Evolutionary conservation across 2,329 filamentous ascomycete genomes (phyloP).

Genomic region (Pleurostoma richardsiae): DNA sequence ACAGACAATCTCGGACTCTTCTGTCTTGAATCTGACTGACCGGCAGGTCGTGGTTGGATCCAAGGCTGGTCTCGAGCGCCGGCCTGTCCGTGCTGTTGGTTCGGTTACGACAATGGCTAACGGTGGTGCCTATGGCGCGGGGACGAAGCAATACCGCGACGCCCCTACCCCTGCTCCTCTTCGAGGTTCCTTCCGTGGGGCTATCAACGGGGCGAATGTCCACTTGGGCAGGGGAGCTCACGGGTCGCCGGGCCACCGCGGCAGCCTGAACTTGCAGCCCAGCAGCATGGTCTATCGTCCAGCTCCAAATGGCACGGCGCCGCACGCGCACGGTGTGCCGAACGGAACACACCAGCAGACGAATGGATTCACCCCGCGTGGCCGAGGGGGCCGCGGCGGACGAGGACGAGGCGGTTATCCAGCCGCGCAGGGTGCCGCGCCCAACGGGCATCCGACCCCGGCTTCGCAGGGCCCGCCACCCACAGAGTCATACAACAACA

Average conservation of each 20-base stretch:
- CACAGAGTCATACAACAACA: slow-evolving; percentile 42
- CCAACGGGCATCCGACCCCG: slow-evolving; percentile 5
- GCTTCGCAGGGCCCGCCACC: slow-evolving; percentile 4
- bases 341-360: slow-evolving; percentile 14
- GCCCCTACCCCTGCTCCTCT: slow-evolving; percentile 50
- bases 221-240: slow-evolving; percentile 29
- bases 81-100: slow-evolving; percentile 29
- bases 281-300: slow-evolving; percentile 49
- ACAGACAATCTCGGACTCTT: slow-evolving; percentile 82
- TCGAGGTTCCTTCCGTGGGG: slow-evolving; percentile 53
- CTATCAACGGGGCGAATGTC: slow-evolving; percentile 39
- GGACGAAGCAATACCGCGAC: slow-evolving; percentile 58
- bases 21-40: slow-evolving; percentile 81
- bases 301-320: slow-evolving; percentile 15
- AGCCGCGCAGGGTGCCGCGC: slow-evolving; percentile 11
- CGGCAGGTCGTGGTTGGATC: slow-evolving; percentile 73
- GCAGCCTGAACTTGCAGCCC: slow-evolving; percentile 35
- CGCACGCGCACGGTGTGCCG: slow-evolving; percentile 17
- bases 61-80: slow-evolving; percentile 50
- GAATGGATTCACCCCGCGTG: slow-evolving; percentile 17
- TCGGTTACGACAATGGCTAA: slow-evolving; percentile 46
- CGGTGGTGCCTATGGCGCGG: slow-evolving; percentile 33
- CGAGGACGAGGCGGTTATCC: slow-evolving; percentile 19
- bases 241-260: slow-evolving; percentile 14
- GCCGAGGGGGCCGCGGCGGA: slow-evolving; percentile 17